Evolutionary conservation across 2,329 filamentous ascomycete genomes (phyloP), one percentile per base, ranked within the genome.

Genomic region (Botrytis porri): DNA sequence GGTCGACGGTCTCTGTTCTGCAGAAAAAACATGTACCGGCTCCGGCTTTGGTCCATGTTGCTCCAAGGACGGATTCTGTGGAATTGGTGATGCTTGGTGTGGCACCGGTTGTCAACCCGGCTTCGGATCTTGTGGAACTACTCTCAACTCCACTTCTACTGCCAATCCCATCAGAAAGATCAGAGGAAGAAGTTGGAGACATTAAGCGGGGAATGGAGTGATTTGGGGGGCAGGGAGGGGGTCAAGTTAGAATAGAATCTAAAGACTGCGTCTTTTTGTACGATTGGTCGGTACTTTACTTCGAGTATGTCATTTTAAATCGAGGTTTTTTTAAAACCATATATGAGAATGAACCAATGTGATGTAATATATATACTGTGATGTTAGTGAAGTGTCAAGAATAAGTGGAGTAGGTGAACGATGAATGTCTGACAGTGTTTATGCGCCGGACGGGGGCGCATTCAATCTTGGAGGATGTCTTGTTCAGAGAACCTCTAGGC

Each of bases 41-140:
- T 75, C 73, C 4, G 43, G 41, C 10, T 74, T 57, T 66, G 76
- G 76, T 7, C 54, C 35, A 9, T 77, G 76, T 59, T 78, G 77
- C 45, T 77, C 76, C 14, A 51, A n/a, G 20, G 70, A 54, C 10
- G 72, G 76, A 6, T 75, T 62, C 20, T 77, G 76, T 59, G 76
- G 76, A 32, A 41, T 20, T 29, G 71, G 70, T 10, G 66, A 65
- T 48, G 70, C 63, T 29, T 73, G 73, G 69, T 77, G 76, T 59
- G 74, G 67, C 25, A 54, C 61, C n/a, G 76, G 76, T 16, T 76
- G 76, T 67, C 73, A 76, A 43, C 45, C 67, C 39, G 72, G 41
- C 12, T 76, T 75, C 69, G 76, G 76, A 35, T 37, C 66, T 14
- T 76, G 75, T 39, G 75, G 73, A 32, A 63, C 35, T n/a, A 71